phyloP scores from a whole-genome alignment of 306 rosid species.

The Morella rubra region DNA sequence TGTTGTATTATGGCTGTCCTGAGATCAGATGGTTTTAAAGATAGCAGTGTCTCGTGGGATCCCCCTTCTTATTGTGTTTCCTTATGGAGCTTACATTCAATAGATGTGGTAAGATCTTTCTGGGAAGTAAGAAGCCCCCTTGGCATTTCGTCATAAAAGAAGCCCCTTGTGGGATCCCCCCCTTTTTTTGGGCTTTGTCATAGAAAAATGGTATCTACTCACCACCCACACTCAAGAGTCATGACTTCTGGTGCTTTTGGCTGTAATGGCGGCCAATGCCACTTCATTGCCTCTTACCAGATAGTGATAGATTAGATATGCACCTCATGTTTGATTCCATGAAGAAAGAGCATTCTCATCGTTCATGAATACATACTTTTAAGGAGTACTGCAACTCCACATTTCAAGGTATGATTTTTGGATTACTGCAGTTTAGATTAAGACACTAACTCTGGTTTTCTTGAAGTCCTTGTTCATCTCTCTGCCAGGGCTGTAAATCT shows the following conservation, averaged over 20 bases:
- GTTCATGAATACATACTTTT: slow-evolving; percentile 16
- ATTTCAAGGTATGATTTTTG: slow-evolving; percentile 29
- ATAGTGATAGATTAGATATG: background rate
- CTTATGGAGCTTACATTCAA: background rate
- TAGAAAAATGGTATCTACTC: background rate
- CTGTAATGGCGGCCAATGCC: background rate
- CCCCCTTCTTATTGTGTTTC: background rate
- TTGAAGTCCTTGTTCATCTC: background rate
- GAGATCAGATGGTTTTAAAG: slow-evolving; percentile 17
- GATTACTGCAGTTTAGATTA: slow-evolving; percentile 26
- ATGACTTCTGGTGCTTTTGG: background rate
- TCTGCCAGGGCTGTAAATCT: background rate
- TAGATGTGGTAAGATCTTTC: slow-evolving; percentile 9
- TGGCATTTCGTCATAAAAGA: background rate
- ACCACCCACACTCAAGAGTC: background rate
- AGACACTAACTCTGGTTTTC: slow-evolving; percentile 1
- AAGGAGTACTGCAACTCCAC: background rate
- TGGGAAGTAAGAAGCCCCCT: background rate
- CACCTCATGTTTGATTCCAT: slow-evolving; percentile 11
- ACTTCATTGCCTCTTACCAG: slow-evolving; percentile 7
- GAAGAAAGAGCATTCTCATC: slow-evolving; percentile 7
- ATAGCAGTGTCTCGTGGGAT: slow-evolving; percentile 12
- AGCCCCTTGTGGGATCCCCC: background rate
- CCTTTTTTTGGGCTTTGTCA: background rate
- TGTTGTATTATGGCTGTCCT: slow-evolving; percentile 9